Evolutionary conservation across 257 asterid species (phyloP).

Genomic region (Linaria vulgaris): DNA sequence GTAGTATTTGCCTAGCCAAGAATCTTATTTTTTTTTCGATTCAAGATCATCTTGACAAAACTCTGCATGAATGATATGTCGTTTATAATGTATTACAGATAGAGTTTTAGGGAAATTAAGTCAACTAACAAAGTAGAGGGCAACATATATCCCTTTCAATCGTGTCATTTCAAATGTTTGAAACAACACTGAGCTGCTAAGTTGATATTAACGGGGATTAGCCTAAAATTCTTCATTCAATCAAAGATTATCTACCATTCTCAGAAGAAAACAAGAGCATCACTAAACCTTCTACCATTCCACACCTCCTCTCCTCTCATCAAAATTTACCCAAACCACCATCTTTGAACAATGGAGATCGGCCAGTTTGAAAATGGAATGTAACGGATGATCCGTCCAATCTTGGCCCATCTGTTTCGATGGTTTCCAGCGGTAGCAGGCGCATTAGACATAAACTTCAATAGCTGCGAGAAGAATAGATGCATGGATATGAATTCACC

Average conservation of each 20-base stretch:
- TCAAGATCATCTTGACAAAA: no score
- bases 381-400: slow-evolving; percentile 58
- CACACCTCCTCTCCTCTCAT: no score
- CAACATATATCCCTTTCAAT: no score
- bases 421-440: slow-evolving; percentile 85
- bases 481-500: not conserved
- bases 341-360: slow-evolving; percentile 56
- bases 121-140: no score
- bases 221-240: not conserved
- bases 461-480: slow-evolving; percentile 47
- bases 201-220: slow-evolving; percentile 6
- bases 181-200: slow-evolving; percentile 8
- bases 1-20: no score
- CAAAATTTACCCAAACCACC: slow-evolving; percentile 89
- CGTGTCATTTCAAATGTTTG: not conserved
- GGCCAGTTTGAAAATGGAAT: slow-evolving; percentile 82
- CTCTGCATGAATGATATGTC: no score
- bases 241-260: slow-evolving; percentile 30
- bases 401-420: slow-evolving; percentile 84
- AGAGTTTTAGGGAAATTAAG: no score
- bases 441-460: slow-evolving; percentile 92
- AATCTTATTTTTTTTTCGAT: no score
- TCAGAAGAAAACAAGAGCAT: slow-evolving; percentile 10
- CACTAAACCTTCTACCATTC: slow-evolving; percentile 2
- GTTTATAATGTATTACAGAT: no score